Evolutionary conservation across 106 monocot genomes (phyloP).

Genomic region (Ottelia alismoides): DNA sequence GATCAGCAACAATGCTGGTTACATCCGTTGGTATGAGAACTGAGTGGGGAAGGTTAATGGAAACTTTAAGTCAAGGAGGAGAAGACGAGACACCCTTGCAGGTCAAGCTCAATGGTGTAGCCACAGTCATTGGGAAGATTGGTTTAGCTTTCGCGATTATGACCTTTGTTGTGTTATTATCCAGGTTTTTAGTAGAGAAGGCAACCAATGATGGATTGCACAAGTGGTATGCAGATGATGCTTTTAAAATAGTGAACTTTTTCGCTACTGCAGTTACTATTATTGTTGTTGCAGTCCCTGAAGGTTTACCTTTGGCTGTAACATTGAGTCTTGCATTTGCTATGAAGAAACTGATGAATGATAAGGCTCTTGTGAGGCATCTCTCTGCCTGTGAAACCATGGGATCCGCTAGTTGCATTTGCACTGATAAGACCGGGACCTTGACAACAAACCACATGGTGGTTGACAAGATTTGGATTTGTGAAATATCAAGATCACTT

Average conservation of each 20-base stretch:
- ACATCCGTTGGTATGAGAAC: conserved; percentile 85
- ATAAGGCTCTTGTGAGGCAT: conserved; percentile 74
- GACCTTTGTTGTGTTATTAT: conserved; percentile 60
- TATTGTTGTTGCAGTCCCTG: conserved; percentile 88
- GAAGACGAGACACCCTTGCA: conserved; percentile 91
- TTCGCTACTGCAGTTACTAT: conserved; percentile 83
- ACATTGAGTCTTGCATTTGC: conserved; percentile 92
- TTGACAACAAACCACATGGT: conserved; percentile 92
- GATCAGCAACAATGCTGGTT: conserved; percentile 73
- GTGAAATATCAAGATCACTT: conserved; percentile 30
- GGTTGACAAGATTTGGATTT: conserved; percentile 68
- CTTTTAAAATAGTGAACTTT: conserved; percentile 44
- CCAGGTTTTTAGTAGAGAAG: conserved; percentile 46
- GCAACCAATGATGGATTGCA: conserved; percentile 20
- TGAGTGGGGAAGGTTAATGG: conserved; percentile 85
- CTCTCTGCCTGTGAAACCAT: conserved; percentile 91
- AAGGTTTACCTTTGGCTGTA: conserved; percentile 85
- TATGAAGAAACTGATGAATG: conserved; percentile 86
- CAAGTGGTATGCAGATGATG: conserved; percentile 53
- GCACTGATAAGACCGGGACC: conserved; percentile 93
- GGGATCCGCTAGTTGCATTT: conserved; percentile 83
- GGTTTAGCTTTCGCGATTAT: conserved; percentile 59
- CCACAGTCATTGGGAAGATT: conserved; percentile 87
- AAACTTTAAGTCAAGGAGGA: conserved; percentile 68
- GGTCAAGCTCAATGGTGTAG: conserved; percentile 92